Percentiles rank a stretch among this genome's conserved stretches.
Conservation (phyloP, 139 green algal genomes). For the Astrephomene gubernaculifera region DNA sequence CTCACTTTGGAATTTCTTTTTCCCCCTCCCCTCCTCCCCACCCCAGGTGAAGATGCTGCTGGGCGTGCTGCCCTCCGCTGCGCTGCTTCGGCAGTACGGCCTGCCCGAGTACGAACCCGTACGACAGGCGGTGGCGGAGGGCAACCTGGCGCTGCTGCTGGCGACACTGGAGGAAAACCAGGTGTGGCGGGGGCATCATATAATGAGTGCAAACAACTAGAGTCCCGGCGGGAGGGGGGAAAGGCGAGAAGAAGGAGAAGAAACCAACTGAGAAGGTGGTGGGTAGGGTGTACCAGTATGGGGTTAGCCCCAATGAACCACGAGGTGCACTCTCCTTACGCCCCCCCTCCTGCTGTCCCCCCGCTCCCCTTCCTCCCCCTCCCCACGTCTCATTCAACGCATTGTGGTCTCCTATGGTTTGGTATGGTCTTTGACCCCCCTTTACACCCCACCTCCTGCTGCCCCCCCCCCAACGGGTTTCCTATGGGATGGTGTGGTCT, state of each 20-base stretch:
- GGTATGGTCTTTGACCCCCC: not conserved
- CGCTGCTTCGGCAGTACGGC: slow-evolving; percentile 46
- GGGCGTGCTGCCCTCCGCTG: slow-evolving; percentile 49
- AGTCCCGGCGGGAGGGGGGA: no score
- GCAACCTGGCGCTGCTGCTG: slow-evolving; percentile 56
- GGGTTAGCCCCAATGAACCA: no score
- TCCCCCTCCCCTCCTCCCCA: not conserved
- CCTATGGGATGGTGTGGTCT: no score
- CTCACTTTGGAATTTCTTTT: not conserved
- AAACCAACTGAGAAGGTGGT: no score
- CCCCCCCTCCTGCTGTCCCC: no score
- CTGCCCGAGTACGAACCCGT: slow-evolving; percentile 55
- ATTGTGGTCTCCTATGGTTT: not conserved
- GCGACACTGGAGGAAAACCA: slow-evolving; percentile 32
- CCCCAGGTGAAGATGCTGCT: slow-evolving; percentile 59
- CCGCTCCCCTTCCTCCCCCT: no score
- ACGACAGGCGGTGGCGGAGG: slow-evolving; percentile 33
- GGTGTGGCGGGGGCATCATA: not conserved
- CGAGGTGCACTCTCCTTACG: not conserved
- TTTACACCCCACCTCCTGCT: not conserved
- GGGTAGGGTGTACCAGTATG: not conserved
- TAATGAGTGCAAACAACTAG: no score
- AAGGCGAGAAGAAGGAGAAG: no score
- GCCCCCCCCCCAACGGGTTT: not conserved
- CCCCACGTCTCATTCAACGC: no score